Evolutionary conservation across 257 asterid species (phyloP).

Genomic region (Cruciata laevipes): DNA sequence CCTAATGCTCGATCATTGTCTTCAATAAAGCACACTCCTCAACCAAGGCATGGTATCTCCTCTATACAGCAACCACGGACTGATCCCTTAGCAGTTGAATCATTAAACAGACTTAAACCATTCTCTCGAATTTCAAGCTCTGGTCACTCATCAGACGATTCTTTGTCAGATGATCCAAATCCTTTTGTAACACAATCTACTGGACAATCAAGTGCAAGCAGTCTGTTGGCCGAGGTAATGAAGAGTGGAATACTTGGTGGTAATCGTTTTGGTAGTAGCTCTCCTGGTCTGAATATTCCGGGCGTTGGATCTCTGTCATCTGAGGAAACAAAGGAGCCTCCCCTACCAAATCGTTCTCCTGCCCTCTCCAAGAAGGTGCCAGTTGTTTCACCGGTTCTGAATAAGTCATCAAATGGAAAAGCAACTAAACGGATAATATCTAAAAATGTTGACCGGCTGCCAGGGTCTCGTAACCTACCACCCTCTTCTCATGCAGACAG

Average conservation of each 20-base stretch:
- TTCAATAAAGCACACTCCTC: slow-evolving; percentile 30
- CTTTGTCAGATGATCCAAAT: slow-evolving; percentile 44
- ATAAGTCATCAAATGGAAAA: slow-evolving; percentile 22
- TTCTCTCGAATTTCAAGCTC: slow-evolving; percentile 30
- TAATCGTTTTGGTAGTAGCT: slow-evolving; percentile 27
- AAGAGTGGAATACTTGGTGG: slow-evolving; percentile 42
- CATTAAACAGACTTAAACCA: slow-evolving; percentile 6
- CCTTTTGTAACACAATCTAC: slow-evolving; percentile 34
- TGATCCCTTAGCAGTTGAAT: slow-evolving; percentile 29
- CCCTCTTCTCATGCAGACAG: slow-evolving; percentile 28
- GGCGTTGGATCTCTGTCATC: slow-evolving; percentile 29
- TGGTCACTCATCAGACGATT: slow-evolving; percentile 29
- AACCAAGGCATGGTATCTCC: slow-evolving; percentile 30
- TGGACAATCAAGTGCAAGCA: slow-evolving; percentile 48
- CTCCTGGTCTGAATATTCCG: slow-evolving; percentile 22
- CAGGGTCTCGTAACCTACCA: slow-evolving; percentile 22
- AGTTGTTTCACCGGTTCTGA: slow-evolving; percentile 7
- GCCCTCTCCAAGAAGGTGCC: slow-evolving; percentile 16
- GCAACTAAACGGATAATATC: slow-evolving; percentile 13
- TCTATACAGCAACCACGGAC: slow-evolving; percentile 27
- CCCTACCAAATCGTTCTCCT: slow-evolving; percentile 27
- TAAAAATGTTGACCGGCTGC: slow-evolving; percentile 32
- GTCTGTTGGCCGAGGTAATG: slow-evolving; percentile 45
- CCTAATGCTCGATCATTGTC: slow-evolving; percentile 27
- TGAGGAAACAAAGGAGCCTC: slow-evolving; percentile 19